Evolutionary conservation across 805 yeast species (phyloP).

Genomic region (Tetrapisispora namnaoensis): DNA sequence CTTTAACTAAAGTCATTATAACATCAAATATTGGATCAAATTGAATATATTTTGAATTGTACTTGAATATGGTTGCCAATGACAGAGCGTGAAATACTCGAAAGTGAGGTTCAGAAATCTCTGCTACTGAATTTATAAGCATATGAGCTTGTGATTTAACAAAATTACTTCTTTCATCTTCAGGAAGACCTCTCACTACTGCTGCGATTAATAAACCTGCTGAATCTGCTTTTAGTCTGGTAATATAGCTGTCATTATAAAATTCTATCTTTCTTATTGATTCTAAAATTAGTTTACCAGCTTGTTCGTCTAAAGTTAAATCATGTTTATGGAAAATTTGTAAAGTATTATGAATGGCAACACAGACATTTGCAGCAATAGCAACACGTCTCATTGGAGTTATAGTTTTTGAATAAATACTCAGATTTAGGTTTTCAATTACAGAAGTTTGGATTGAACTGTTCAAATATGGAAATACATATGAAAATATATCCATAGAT

Average conservation of each 20-base stretch:
- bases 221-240: conserved; percentile 44
- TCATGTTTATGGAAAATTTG: conserved; percentile 16
- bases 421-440: conserved; percentile 65
- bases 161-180: conserved; percentile 6
- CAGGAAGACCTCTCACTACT: conserved; percentile 15
- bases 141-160: conserved; percentile 37
- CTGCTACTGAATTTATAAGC: conserved; percentile 57
- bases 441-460: conserved; percentile 77
- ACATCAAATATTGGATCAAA: conserved; percentile 45
- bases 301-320: conserved; percentile 26
- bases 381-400: conserved; percentile 35
- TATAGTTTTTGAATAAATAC: conserved; percentile 35
- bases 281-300: conserved; percentile 41
- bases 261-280: conserved; percentile 37
- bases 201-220: conserved; percentile 42
- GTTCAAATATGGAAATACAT: conserved; percentile 61
- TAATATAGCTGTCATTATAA: conserved; percentile 33
- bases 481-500: conserved; percentile 67
- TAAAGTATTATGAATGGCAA: conserved; percentile 51
- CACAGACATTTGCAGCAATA: conserved; percentile 48
- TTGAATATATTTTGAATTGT: conserved; percentile 30
- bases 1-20: conserved; percentile 49
- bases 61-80: conserved; percentile 38
- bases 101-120: conserved; percentile 50
- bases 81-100: conserved; percentile 50